Evolutionary conservation across 164 flowering plant species (phyloP), one percentile per base, ranked within the genome.

Genomic region (Aristolochia fimbriata): DNA sequence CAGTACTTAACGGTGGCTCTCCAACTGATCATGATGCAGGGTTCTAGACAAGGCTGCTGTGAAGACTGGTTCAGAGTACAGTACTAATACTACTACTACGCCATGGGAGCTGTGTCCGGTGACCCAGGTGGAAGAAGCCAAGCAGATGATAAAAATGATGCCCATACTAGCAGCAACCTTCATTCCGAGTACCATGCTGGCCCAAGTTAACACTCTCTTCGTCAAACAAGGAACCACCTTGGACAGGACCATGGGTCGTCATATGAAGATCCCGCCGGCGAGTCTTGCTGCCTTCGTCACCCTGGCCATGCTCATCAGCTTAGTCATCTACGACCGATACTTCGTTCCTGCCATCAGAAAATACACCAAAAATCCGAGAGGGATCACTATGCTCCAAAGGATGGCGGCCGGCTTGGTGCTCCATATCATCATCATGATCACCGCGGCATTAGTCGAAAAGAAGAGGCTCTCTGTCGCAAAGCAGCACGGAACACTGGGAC

Each of bases 331-430:
- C 30, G 91, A 85, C 55, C 81, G 81, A 0, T 58, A 20, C 62
- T 68, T 85, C 9, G 86, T 85, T 11, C 83, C 82, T 0, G 1
- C 52, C 0, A 30, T 74, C 1, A 57, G 79, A 11, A 62, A 47
- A 14, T 73, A 71, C 71, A 83, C 91, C 0, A 64, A 71, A n/a
- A 81, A 83, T 59, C 88, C 91, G 0, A 69, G 87, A 71, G 90
- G 90, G 22, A 80, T 87, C 60, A 73, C 85, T n/a, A 4, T 83
- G 54, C 68, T 87, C 51, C 87, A 84, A 56, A 71, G 95, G 55
- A 72, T 87, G 78, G 83, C 79, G 9, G 68, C 79, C 33, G 91
- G 95, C 56, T 61, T 85, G 0, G 65, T 76, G 2, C 15, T 87
- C 30, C 87, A 85, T 20, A 43, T 78, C 48, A 57, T 80, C 13